A percentile compares a stretch with the other conserved stretches of the same genome.
phyloP scores from a whole-genome alignment of 2,329 filamentous ascomycete species.

The Nothopassalora personata region DNA sequence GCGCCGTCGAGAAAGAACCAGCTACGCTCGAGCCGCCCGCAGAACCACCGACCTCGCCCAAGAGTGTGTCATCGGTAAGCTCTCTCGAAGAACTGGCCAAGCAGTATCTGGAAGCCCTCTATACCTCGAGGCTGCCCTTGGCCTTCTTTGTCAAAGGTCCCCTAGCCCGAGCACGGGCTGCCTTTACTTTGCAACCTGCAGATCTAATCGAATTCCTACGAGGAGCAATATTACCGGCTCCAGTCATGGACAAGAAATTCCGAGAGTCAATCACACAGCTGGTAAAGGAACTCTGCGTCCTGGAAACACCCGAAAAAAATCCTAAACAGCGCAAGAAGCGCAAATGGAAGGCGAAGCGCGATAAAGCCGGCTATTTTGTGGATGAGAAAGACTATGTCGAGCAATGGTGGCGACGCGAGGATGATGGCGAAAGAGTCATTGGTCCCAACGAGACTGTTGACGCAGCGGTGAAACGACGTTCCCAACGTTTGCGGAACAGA shows the following conservation, averaged over 20 bases:
- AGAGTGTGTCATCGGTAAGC: conserved; percentile 9
- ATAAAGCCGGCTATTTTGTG: conserved; percentile 64
- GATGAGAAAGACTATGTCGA: conserved; percentile 60
- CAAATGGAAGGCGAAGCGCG: conserved; percentile 59
- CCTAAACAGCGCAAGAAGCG: conserved; percentile 45
- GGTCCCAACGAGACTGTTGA: conserved; percentile 40
- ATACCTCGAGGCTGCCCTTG: conserved; percentile 60
- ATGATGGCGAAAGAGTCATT: conserved; percentile 36
- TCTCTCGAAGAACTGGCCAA: conserved; percentile 28
- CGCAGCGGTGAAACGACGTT: conserved; percentile 53
- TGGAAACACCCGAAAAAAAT: conserved; percentile 16
- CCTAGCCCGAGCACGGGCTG: conserved; percentile 66
- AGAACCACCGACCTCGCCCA: not conserved
- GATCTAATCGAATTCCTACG: conserved; percentile 66
- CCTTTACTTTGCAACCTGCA: conserved; percentile 59
- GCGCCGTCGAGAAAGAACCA: not conserved
- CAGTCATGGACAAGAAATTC: conserved; percentile 73
- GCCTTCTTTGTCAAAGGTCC: conserved; percentile 83
- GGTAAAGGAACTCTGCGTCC: conserved; percentile 49
- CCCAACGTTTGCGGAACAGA: conserved; percentile 63
- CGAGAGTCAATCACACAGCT: conserved; percentile 63
- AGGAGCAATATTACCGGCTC: conserved; percentile 29
- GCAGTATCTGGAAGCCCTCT: conserved; percentile 42
- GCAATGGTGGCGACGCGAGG: conserved; percentile 63
- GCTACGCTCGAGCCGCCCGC: not conserved